These are phyloP conservation scores for Sphagnum tenellum DNA, from an alignment of 225 moss, liverwort and hornwort species.

Conservation along the genomic window DNA sequence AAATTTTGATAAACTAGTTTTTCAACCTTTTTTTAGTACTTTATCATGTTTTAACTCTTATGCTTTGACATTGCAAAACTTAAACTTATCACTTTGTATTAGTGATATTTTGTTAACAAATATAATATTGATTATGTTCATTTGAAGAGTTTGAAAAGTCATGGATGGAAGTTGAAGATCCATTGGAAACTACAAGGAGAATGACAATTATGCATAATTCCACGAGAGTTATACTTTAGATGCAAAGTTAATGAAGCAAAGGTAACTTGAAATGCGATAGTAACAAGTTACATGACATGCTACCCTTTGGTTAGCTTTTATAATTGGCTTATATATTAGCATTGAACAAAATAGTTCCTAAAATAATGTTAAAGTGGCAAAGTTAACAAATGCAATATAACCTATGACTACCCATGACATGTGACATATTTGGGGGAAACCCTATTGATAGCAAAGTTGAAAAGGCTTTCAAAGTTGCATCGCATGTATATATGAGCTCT, in stretches of 20 bases:
- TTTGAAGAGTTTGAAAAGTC: slow-evolving; percentile 81
- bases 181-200: slow-evolving; percentile 51
- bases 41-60: background rate
- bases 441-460: slow-evolving; percentile 47
- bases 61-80: background rate
- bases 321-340: no score
- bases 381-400: no score
- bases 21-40: no score
- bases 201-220: slow-evolving; percentile 36
- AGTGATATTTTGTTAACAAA: slow-evolving; percentile 29
- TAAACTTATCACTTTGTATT: background rate
- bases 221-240: slow-evolving; percentile 54
- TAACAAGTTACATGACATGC: no score
- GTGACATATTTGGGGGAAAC: background rate
- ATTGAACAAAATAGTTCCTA: no score
- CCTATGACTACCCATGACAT: no score
- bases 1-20: no score
- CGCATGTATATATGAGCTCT: slow-evolving; percentile 70
- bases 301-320: no score
- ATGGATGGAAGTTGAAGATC: slow-evolving; percentile 86
- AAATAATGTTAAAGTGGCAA: no score
- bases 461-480: slow-evolving; percentile 65
- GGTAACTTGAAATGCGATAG: slow-evolving; percentile 19
- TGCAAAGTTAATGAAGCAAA: slow-evolving; percentile 47
- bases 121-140: slow-evolving; percentile 96